These are phyloP conservation scores for Torrubiellomyces zombiae DNA, from an alignment of 2,329 filamentous ascomycete species.

Conservation along the genomic window DNA sequence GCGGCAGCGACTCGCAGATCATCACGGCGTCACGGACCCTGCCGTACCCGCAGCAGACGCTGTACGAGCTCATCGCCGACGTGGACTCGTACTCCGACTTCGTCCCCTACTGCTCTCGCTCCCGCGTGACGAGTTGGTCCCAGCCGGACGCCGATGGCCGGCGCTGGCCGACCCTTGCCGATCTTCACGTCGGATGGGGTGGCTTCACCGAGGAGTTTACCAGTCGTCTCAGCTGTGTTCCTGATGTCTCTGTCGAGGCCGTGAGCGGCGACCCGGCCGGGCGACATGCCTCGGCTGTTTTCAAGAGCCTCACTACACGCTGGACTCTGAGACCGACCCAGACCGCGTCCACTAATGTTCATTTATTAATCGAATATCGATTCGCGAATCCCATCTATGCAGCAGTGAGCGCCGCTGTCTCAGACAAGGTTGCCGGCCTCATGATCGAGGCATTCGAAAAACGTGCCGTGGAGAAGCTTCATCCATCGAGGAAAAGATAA, in stretches of 20 bases:
- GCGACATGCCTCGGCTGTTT: constrained; percentile 29
- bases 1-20: constrained; percentile 31
- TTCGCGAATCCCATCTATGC: constrained; percentile 84
- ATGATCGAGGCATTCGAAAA: constrained; percentile 93
- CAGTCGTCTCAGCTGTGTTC: constrained; percentile 62
- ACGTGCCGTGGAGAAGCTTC: constrained; percentile 43
- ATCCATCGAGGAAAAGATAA: too few species aligned
- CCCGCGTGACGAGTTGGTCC: constrained; percentile 62
- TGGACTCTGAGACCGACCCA: constrained; percentile 44
- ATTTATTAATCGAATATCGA: constrained; percentile 60
- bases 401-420: constrained; percentile 63
- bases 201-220: constrained; percentile 72
- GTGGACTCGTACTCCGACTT: constrained; percentile 71
- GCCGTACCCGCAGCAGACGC: constrained; percentile 49
- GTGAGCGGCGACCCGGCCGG: constrained; percentile 39
- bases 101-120: constrained; percentile 77
- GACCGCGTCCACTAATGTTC: constrained; percentile 45
- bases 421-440: constrained; percentile 65
- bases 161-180: constrained; percentile 56
- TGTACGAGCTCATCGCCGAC: constrained; percentile 81
- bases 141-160: constrained; percentile 28
- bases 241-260: constrained; percentile 58
- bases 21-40: constrained; percentile 61
- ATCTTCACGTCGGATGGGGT: constrained; percentile 73
- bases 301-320: constrained; percentile 51